Base-by-base conservation (phyloP, 1,284 basidiomycete species). In the Tetrapyrgos nigripes region DNA sequence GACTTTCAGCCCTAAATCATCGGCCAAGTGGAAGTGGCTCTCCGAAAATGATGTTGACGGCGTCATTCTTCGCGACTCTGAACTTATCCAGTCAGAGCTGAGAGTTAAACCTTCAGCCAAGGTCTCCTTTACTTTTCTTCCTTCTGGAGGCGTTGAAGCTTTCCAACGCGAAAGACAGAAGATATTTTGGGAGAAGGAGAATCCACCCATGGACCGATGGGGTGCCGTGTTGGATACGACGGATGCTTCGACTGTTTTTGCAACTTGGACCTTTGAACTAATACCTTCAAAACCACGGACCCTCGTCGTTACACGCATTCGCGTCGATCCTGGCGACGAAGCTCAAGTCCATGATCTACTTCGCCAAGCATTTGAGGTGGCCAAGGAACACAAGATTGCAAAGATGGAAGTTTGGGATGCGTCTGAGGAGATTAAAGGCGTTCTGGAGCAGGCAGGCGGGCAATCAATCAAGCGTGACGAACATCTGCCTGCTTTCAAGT, bases 341-440 rank as follows among this genome's bases (percentile, higher is more conserved):
- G 69, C 69, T 4, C 60, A 52, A 0, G 65, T 89, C 27, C 37
- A n/a, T 5, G 37, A 40, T 9, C 60, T 88, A 23, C 60, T 60
- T 9, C 70, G 68, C 43, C 19, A 17, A 4, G 65, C 86, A 2
- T 64, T 76, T 50, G 67, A 69, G 28, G 73, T 72, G 19, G 84
- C 83, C 23, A 68, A 64, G 53, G 66, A 75, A 55, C 63, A 77
- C 54, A 73, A 74, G 8, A 70, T 84, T 33, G 68, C 75, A 45
- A 73, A 66, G 50, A 69, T 89, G 24, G 86, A 88, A 63, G 70
- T 81, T 1, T 89, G 87, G 85, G 83, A 83, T 66, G 50, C 45
- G 33, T 50, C 55, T 13, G 1, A 4, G 13, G 13, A 46, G n/a
- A 13, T 57, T 10, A 51, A 17, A 43, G 55, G 28, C 5, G 29